Percentiles rank a stretch among this genome's conserved stretches.
Evolutionary conservation across 2,329 filamentous ascomycete species (phyloP).

Genomic region (Fusarium coicis): DNA sequence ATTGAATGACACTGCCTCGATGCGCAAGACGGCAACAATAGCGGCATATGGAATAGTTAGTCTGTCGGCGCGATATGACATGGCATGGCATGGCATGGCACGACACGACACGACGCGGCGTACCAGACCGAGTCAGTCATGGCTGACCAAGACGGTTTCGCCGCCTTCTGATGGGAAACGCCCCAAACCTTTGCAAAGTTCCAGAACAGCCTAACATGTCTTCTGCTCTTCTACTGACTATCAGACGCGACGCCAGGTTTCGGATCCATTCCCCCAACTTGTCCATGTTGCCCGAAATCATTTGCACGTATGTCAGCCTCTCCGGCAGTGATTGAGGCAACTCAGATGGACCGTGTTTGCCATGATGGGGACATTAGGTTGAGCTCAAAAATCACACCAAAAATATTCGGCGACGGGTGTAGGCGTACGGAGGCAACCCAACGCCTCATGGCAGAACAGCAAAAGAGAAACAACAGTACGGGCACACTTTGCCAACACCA

Average conservation of each 20-base stretch:
- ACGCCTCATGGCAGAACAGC: neutral
- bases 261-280: constrained; percentile 22
- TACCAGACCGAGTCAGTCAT: constrained; percentile 25
- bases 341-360: constrained; percentile 16
- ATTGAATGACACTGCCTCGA: constrained; percentile 19
- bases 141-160: constrained; percentile 32
- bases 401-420: constrained; percentile 31
- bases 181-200: constrained; percentile 24
- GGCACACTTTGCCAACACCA: constrained; percentile 14
- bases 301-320: constrained; percentile 3
- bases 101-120: constrained; percentile 13
- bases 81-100: neutral
- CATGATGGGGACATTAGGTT: neutral
- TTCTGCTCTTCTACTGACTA: constrained; percentile 10
- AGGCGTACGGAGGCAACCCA: neutral
- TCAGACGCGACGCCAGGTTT: constrained; percentile 13
- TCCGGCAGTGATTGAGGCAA: constrained; percentile 12
- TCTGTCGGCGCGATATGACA: constrained; percentile 11
- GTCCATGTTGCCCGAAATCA: constrained; percentile 24
- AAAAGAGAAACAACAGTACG: neutral
- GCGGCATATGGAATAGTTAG: constrained; percentile 21
- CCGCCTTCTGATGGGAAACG: constrained; percentile 19
- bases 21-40: constrained; percentile 10
- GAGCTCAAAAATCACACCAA: constrained; percentile 20
- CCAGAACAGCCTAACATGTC: constrained; percentile 33